These are phyloP conservation scores for Rosa chinensis DNA, from an alignment of 306 rosid genomes.

Conservation along the genomic window DNA sequence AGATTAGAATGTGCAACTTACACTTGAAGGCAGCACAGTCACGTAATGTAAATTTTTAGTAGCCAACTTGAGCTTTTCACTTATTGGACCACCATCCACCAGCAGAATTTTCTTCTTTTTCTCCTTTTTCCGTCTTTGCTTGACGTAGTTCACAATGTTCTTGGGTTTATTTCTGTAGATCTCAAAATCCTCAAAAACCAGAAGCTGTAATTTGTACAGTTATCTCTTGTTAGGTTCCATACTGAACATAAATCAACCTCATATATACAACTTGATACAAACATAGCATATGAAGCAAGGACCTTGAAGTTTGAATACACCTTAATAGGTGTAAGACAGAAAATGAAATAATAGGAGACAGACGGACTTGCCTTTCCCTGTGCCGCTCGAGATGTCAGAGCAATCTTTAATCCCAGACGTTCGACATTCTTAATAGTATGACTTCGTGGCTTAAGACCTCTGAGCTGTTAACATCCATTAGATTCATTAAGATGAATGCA, in stretches of 20 bases:
- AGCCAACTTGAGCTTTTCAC: constrained; percentile 75
- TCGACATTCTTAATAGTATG: constrained; percentile 90
- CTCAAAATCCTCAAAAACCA: constrained; percentile 83
- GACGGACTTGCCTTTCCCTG: constrained; percentile 83
- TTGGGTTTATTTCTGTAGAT: constrained; percentile 78
- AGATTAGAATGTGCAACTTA: constrained; percentile 45
- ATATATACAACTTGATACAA: neutral
- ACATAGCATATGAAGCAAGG: neutral
- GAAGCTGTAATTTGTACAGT: constrained; percentile 54
- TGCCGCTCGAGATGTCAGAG: constrained; percentile 84
- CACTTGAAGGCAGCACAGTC: constrained; percentile 73
- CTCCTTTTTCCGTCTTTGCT: constrained; percentile 46
- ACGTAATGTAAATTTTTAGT: constrained; percentile 86
- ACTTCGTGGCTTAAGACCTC: constrained; percentile 89
- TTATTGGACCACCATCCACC: constrained; percentile 70
- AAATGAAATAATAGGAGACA: neutral
- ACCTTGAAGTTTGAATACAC: neutral
- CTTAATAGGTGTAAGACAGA: neutral
- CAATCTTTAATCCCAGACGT: constrained; percentile 78
- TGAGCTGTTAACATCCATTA: constrained; percentile 51
- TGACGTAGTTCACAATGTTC: constrained; percentile 59
- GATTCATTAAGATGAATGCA: constrained; percentile 17
- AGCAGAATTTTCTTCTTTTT: constrained; percentile 64
- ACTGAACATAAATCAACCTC: neutral
- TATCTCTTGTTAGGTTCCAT: constrained; percentile 20